These are phyloP conservation scores for Coniosporium uncinatum DNA, from an alignment of 2,329 filamentous ascomycete species.

Conservation along the genomic window DNA sequence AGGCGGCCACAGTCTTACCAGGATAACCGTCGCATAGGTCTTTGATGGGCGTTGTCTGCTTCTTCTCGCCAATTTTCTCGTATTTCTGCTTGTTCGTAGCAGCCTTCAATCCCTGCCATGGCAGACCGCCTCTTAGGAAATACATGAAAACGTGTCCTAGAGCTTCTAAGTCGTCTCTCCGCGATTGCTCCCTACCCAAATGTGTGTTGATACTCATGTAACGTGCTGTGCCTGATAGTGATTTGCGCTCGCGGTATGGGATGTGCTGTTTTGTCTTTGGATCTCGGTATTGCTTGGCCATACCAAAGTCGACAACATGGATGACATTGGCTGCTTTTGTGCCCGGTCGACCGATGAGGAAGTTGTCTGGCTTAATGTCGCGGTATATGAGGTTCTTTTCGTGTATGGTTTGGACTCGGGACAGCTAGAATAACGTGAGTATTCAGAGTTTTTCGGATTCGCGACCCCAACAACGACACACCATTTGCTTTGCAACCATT, in stretches of 20 bases:
- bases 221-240: constrained; percentile 89
- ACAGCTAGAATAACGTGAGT: constrained; percentile 52
- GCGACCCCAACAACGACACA: no score
- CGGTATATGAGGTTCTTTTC: constrained; percentile 99
- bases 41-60: constrained; percentile 96
- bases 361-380: constrained; percentile 99
- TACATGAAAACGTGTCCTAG: constrained; percentile 67
- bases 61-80: constrained; percentile 99
- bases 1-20: constrained; percentile 45
- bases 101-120: constrained; percentile 64
- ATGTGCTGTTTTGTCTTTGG: constrained; percentile 99
- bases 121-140: constrained; percentile 59
- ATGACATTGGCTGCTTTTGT: constrained; percentile 98
- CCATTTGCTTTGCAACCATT: constrained; percentile 99
- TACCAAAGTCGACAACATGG: constrained; percentile 97
- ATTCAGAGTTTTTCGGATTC: background rate
- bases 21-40: constrained; percentile 96
- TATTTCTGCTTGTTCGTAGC: constrained; percentile 93
- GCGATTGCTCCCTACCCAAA: constrained; percentile 90
- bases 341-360: constrained; percentile 87
- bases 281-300: constrained; percentile 99
- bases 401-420: constrained; percentile 89
- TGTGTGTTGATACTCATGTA: constrained; percentile 99
- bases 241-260: constrained; percentile 95
- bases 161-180: constrained; percentile 93